These are phyloP conservation scores for Rhododendron ovatum DNA, from an alignment of 148 eudicot species.

Conservation along the genomic window DNA sequence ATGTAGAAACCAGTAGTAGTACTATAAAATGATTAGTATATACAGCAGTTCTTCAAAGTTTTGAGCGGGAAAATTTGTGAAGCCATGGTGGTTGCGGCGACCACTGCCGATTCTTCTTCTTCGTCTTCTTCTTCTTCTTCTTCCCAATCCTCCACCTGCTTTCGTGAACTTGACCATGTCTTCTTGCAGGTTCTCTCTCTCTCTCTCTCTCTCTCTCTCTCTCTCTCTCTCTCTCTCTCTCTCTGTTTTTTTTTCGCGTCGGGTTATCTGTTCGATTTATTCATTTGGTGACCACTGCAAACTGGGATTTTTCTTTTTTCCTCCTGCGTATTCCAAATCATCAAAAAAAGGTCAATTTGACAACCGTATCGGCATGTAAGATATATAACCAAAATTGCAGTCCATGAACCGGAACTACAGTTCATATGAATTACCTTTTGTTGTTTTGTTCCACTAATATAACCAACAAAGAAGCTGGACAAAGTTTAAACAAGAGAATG, in stretches of 20 bases:
- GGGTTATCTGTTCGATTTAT: not conserved
- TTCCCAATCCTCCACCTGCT: conserved; percentile 44
- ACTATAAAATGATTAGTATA: not conserved
- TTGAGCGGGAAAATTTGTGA: not conserved
- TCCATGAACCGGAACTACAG: not conserved
- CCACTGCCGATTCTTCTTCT: conserved; percentile 26
- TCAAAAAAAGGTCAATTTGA: not conserved
- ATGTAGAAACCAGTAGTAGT: not conserved
- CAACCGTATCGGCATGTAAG: too few species aligned
- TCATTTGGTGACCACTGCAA: not conserved
- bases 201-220: not conserved
- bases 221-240: not conserved
- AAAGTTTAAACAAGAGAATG: not conserved
- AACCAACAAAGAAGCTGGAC: not conserved
- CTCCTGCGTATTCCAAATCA: not conserved
- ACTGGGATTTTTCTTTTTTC: not conserved
- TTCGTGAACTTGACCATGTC: conserved; percentile 68
- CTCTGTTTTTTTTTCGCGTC: not conserved
- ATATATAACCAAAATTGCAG: not conserved
- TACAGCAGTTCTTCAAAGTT: not conserved
- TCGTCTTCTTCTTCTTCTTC: conserved; percentile 27
- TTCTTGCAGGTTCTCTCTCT: conserved; percentile 57
- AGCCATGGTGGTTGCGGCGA: conserved; percentile 7
- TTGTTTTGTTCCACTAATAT: not conserved
- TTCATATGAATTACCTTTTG: not conserved